phyloP scores from a whole-genome alignment of 1,139 yeast species.

The Ogataea hybrid region DNA sequence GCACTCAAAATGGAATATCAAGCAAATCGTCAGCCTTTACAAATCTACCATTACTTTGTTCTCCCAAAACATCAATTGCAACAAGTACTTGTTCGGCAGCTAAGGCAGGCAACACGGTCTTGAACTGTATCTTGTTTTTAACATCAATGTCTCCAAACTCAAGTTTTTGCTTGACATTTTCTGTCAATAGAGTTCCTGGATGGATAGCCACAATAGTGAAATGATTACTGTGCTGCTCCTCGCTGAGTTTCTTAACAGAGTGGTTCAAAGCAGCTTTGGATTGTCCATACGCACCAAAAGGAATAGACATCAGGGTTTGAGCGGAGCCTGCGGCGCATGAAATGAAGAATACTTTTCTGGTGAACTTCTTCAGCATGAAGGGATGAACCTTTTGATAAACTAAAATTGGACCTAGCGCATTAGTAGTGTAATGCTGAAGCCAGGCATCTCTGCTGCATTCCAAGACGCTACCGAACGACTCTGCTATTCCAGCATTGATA shows the following conservation, averaged over 20 bases:
- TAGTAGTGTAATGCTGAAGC: constrained; percentile 14
- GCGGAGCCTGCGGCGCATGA: constrained; percentile 31
- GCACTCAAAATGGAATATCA: background rate
- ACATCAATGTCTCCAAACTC: background rate
- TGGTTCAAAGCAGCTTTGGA: constrained; percentile 39
- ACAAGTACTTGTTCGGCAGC: background rate
- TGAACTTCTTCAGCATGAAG: constrained; percentile 19
- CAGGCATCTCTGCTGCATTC: background rate
- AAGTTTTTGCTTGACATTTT: constrained; percentile 12
- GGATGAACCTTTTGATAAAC: constrained; percentile 26
- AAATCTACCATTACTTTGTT: background rate
- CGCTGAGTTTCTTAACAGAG: constrained; percentile 25
- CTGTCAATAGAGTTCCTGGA: constrained; percentile 36
- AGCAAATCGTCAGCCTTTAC: background rate
- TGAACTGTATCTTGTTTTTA: background rate
- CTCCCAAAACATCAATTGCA: background rate
- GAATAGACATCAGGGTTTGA: background rate
- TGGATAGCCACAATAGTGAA: constrained; percentile 30
- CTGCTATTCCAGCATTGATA: constrained; percentile 53
- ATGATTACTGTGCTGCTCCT: constrained; percentile 27
- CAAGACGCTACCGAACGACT: constrained; percentile 33
- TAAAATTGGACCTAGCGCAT: constrained; percentile 29
- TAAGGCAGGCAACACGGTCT: background rate
- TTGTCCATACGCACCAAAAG: constrained; percentile 29
- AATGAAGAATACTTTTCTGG: constrained; percentile 25